Conservation (phyloP, 2,329 filamentous ascomycete genomes). For the Phialocephala subalpina region DNA sequence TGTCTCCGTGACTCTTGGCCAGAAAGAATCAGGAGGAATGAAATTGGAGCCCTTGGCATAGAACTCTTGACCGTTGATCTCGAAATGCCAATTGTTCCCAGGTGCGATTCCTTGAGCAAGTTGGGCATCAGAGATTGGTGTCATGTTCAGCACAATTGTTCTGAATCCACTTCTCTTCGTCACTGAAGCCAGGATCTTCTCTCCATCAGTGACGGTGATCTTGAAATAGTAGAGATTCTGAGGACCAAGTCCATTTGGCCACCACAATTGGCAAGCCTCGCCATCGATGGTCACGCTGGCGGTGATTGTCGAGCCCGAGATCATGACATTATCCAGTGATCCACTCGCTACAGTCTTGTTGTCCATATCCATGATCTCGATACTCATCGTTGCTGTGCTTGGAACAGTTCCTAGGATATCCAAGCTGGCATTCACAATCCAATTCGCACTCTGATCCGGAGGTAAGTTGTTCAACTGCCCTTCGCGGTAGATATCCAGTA, state of each 20-base stretch:
- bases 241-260: constrained; percentile 63
- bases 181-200: constrained; percentile 51
- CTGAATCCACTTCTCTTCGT: constrained; percentile 66
- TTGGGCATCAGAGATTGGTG: constrained; percentile 61
- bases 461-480: constrained; percentile 66
- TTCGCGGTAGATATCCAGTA: constrained; percentile 65
- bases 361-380: constrained; percentile 54
- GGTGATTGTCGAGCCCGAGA: constrained; percentile 53
- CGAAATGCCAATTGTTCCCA: constrained; percentile 69
- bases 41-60: constrained; percentile 72
- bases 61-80: constrained; percentile 69
- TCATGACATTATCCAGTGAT: constrained; percentile 49
- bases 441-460: constrained; percentile 62
- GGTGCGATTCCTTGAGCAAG: constrained; percentile 61
- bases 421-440: constrained; percentile 68
- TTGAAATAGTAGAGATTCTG: constrained; percentile 66
- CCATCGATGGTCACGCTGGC: constrained; percentile 54
- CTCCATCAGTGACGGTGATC: constrained; percentile 52
- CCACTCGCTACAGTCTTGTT: constrained; percentile 50
- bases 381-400: constrained; percentile 51
- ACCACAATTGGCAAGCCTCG: constrained; percentile 63
- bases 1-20: constrained; percentile 62
- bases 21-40: constrained; percentile 69
- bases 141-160: constrained; percentile 66
- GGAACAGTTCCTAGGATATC: constrained; percentile 61